phyloP scores from a whole-genome alignment of 176 grass and related monocot genomes.

The Ensete ventricosum region DNA sequence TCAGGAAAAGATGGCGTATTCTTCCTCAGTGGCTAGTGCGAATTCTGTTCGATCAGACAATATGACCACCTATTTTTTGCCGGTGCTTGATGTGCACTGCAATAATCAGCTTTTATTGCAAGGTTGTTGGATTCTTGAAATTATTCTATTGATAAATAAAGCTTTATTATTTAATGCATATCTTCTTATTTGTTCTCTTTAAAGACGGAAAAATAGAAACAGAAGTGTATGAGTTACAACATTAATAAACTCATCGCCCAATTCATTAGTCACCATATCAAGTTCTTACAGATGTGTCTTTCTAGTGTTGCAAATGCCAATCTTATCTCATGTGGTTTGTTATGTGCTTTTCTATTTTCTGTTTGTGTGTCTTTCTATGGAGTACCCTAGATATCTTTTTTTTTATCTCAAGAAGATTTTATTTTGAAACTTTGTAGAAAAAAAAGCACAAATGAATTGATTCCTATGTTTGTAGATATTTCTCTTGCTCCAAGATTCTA shows the following conservation, averaged over 20 bases:
- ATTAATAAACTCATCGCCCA: neutral
- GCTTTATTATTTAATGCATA: neutral
- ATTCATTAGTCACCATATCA: neutral
- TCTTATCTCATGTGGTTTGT: neutral
- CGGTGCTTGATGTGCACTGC: constrained; percentile 43
- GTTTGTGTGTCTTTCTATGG: neutral
- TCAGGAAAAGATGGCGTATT: constrained; percentile 53
- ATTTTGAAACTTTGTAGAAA: neutral
- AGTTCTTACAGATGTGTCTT: neutral
- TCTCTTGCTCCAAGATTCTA: neutral
- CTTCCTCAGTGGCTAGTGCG: constrained; percentile 29
- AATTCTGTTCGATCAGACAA: constrained; percentile 38
- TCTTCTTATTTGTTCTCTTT: neutral
- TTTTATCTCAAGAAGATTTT: neutral
- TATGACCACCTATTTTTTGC: constrained; percentile 39
- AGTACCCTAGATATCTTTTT: neutral
- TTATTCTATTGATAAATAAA: neutral
- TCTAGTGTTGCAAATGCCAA: neutral
- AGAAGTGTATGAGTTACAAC: neutral
- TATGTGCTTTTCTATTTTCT: neutral
- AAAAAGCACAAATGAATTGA: neutral
- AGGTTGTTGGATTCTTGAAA: constrained; percentile 31
- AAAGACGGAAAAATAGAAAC: neutral
- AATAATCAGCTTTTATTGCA: constrained; percentile 39
- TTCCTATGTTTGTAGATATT: neutral